Evolutionary conservation across 2,329 filamentous ascomycete species (phyloP).

Genomic region (Aspergillus pseudoviridinutans): DNA sequence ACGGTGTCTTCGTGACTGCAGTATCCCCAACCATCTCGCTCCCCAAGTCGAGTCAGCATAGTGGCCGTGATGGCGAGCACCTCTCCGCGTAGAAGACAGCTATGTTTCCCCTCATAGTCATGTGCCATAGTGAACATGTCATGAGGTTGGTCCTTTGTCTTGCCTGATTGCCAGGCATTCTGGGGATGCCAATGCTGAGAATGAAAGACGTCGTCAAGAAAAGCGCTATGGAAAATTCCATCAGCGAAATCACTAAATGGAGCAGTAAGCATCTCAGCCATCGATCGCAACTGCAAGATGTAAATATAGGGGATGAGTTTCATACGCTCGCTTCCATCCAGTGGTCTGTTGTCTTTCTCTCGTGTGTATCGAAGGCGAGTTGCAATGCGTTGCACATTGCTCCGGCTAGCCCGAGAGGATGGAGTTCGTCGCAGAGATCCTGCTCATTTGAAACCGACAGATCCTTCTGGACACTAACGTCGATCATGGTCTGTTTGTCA

Average conservation of each 20-base stretch:
- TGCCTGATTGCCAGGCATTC: neutral
- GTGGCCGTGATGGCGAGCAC: neutral
- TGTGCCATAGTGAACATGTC: neutral
- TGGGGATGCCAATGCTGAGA: neutral
- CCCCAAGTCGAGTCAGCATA: neutral
- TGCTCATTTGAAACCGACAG: too few species aligned
- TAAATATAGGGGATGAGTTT: neutral
- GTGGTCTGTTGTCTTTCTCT: too few species aligned
- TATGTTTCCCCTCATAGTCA: neutral
- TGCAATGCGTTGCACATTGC: too few species aligned
- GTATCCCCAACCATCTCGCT: neutral
- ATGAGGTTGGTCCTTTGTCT: neutral
- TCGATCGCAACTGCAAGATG: neutral
- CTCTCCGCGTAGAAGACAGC: neutral
- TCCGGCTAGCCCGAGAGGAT: too few species aligned
- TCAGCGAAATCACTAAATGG: neutral
- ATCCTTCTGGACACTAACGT: too few species aligned
- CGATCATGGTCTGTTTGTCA: too few species aligned
- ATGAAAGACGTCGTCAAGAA: neutral
- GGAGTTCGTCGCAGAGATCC: too few species aligned
- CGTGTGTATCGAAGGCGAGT: too few species aligned
- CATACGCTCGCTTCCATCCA: too few species aligned
- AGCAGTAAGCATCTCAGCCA: neutral
- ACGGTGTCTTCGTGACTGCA: neutral
- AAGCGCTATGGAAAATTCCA: neutral